Evolutionary conservation across 192 early-diverging fungal species (phyloP).

Genomic region (Thoreauomyces humboldtii): DNA sequence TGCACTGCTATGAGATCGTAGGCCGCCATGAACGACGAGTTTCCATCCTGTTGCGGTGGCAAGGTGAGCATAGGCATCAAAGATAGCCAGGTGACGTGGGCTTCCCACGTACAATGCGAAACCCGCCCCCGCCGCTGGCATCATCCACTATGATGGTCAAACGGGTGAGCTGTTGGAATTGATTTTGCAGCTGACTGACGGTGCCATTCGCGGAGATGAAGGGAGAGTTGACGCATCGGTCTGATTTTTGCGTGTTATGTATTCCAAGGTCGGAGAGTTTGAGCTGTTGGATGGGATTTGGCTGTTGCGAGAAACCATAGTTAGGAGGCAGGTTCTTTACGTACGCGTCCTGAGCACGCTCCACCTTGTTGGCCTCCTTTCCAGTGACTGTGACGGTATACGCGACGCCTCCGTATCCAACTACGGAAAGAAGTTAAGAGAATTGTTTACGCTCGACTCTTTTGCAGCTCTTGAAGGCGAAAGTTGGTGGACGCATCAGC

Average conservation of each 20-base stretch:
- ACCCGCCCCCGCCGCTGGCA: no score
- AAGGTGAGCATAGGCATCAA: no score
- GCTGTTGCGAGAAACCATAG: background rate
- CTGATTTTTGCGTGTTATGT: background rate
- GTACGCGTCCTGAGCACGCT: background rate
- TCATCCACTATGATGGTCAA: slow-evolving; percentile 62
- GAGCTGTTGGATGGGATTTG: slow-evolving; percentile 38
- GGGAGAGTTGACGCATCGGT: background rate
- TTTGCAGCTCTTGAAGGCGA: background rate
- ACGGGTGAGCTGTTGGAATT: slow-evolving; percentile 54
- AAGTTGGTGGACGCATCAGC: background rate
- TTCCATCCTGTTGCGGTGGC: no score
- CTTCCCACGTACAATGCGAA: background rate
- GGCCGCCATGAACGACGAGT: no score
- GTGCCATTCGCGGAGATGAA: slow-evolving; percentile 17
- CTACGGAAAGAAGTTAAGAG: slow-evolving; percentile 21
- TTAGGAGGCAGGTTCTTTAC: background rate
- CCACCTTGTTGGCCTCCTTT: slow-evolving; percentile 36
- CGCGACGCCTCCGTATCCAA: slow-evolving; percentile 59
- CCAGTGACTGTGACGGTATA: slow-evolving; percentile 49
- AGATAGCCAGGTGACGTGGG: no score
- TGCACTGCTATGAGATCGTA: slow-evolving; percentile 72
- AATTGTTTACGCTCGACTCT: background rate
- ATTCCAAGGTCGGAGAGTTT: slow-evolving; percentile 34
- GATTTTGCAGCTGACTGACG: background rate